phyloP scores from a whole-genome alignment of 441 rosid genomes.

The Euphorbia celastroides region DNA sequence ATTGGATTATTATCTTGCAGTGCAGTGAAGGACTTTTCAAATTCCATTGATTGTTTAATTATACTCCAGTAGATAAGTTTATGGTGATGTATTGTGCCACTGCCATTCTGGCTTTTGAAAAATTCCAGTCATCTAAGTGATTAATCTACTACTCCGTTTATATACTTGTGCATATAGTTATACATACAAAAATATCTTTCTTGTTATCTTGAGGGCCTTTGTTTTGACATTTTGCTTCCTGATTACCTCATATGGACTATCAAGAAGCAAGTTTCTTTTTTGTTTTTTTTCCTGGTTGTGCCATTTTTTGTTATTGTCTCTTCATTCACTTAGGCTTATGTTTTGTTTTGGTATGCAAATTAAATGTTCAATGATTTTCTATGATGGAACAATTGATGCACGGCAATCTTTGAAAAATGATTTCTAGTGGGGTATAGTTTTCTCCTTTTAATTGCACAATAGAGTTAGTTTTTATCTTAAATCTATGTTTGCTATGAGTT shows the following conservation, averaged over 20 bases:
- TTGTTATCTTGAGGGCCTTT: constrained; percentile 3
- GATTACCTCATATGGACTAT: neutral
- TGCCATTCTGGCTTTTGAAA: neutral
- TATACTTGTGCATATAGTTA: neutral
- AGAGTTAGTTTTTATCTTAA: no score
- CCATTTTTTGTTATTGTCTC: neutral
- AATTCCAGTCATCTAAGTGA: neutral
- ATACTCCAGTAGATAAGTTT: neutral
- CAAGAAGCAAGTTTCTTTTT: no score
- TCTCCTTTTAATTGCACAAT: no score
- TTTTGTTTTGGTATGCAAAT: neutral
- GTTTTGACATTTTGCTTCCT: neutral
- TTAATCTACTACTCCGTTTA: neutral
- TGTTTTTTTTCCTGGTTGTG: neutral
- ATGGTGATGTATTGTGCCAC: no score
- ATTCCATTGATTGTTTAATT: neutral
- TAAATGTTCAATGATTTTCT: neutral
- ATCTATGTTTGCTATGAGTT: neutral
- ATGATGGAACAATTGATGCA: neutral
- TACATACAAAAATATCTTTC: neutral
- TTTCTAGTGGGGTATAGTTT: no score
- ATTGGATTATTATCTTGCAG: constrained; percentile 10
- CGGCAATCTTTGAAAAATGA: neutral
- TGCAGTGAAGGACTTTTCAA: neutral
- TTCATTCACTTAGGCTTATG: neutral